Conservation (phyloP, 768 basidiomycete genomes). For the Collybia sordida region DNA sequence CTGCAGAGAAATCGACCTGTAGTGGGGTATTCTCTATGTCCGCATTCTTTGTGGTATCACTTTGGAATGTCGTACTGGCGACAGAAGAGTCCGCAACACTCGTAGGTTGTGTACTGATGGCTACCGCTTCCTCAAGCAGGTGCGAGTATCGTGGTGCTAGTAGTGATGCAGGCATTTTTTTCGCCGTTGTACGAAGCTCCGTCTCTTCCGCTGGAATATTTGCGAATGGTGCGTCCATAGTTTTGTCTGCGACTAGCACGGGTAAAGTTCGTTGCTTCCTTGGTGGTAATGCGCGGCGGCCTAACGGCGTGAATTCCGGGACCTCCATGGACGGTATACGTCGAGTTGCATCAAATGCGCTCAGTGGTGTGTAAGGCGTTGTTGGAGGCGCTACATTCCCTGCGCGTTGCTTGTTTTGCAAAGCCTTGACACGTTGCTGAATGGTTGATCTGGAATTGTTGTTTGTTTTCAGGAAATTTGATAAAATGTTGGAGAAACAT, state of each 20-base stretch:
- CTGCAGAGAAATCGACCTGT: conserved; percentile 2
- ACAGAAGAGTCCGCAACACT: conserved; percentile 1
- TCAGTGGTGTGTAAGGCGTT: conserved; percentile 31
- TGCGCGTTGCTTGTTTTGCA: conserved; percentile 59
- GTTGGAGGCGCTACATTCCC: conserved; percentile 60
- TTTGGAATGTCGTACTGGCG: background rate
- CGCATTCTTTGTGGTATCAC: background rate
- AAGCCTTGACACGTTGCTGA: conserved; percentile 47
- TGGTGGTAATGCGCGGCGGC: conserved; percentile 28
- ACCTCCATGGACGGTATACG: conserved; percentile 34
- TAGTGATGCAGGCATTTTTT: conserved; percentile 37
- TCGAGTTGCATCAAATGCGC: conserved; percentile 9
- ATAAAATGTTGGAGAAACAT: conserved; percentile 18
- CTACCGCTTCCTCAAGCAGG: conserved; percentile 54
- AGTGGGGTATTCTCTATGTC: background rate
- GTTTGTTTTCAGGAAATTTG: background rate
- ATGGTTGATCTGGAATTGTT: conserved; percentile 44
- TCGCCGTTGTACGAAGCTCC: conserved; percentile 4
- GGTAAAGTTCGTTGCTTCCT: conserved; percentile 17
- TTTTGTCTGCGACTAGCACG: conserved; percentile 14
- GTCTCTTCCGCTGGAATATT: conserved; percentile 20
- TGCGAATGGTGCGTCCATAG: conserved; percentile 29
- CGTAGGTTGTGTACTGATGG: conserved; percentile 27
- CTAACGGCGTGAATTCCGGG: conserved; percentile 55
- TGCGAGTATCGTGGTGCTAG: conserved; percentile 59